Conservation (phyloP, 148 eudicot species). For the Pharnaceum exiguum region DNA sequence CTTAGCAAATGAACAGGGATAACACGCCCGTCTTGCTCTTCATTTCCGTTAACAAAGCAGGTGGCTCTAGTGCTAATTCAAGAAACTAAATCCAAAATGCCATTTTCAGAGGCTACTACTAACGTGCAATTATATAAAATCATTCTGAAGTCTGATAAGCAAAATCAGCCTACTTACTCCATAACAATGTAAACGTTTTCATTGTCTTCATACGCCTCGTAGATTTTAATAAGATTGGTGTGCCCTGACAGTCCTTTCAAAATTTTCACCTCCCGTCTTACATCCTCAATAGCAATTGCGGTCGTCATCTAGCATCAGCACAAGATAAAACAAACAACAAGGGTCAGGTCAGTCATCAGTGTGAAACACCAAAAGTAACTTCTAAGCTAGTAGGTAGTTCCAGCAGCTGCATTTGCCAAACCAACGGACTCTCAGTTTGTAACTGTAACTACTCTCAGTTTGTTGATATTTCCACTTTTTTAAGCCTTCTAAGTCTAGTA, state of each 20-base stretch:
- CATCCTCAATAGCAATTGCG: slow-evolving; percentile 95
- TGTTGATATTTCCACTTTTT: too few species aligned
- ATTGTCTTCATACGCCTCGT: slow-evolving; percentile 83
- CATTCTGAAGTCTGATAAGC: not conserved
- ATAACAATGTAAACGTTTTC: slow-evolving; percentile 92
- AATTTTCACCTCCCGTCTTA: slow-evolving; percentile 88
- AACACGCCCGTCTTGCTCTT: not conserved
- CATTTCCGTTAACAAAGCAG: not conserved
- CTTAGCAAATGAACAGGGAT: not conserved
- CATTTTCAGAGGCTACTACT: not conserved
- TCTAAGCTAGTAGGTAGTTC: not conserved
- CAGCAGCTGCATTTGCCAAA: not conserved
- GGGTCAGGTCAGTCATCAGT: too few species aligned
- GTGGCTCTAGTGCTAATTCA: not conserved
- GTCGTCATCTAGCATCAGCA: slow-evolving; percentile 91
- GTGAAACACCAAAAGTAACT: not conserved
- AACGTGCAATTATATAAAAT: not conserved
- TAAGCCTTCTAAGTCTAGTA: too few species aligned
- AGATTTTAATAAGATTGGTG: slow-evolving; percentile 63
- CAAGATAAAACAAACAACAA: slow-evolving; percentile 4
- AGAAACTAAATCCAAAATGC: not conserved
- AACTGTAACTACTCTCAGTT: not conserved
- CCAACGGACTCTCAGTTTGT: not conserved
- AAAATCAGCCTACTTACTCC: slow-evolving; percentile 62
- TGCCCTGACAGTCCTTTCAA: slow-evolving; percentile 84